These are phyloP conservation scores for Exobasidium cylindrosporum DNA, from an alignment of 1,284 basidiomycete species.

Conservation along the genomic window DNA sequence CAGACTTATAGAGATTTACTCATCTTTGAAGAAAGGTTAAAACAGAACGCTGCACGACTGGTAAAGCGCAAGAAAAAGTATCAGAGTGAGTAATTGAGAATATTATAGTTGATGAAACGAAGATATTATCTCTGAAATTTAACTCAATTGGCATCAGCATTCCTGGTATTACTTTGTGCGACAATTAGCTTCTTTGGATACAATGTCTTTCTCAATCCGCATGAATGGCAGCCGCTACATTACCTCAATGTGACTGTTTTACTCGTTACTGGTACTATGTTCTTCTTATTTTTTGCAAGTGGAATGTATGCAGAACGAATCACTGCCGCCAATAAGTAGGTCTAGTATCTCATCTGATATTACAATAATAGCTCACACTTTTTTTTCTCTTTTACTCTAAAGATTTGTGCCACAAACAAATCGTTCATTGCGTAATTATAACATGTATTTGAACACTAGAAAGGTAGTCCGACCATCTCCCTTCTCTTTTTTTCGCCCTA, in stretches of 20 bases:
- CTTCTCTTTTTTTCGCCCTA: slow-evolving; percentile 13
- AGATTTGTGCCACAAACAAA: slow-evolving; percentile 92
- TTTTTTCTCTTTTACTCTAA: slow-evolving; percentile 8
- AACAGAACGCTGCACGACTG: slow-evolving; percentile 80
- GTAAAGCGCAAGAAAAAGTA: slow-evolving; percentile 79
- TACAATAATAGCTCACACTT: background rate
- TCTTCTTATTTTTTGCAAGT: slow-evolving; percentile 91
- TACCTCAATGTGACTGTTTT: slow-evolving; percentile 41
- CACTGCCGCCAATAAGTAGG: slow-evolving; percentile 85
- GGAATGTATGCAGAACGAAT: slow-evolving; percentile 97
- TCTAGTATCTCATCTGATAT: slow-evolving; percentile 6
- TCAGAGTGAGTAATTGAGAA: slow-evolving; percentile 68
- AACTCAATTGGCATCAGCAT: slow-evolving; percentile 56
- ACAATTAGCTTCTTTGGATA: slow-evolving; percentile 70
- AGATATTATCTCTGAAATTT: too few relatives aligned
- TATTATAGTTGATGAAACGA: too few relatives aligned
- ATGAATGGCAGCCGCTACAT: slow-evolving; percentile 23
- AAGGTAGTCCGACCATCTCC: slow-evolving; percentile 62
- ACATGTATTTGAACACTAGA: slow-evolving; percentile 94
- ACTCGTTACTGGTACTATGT: slow-evolving; percentile 64
- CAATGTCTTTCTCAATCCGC: slow-evolving; percentile 65
- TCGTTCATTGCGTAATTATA: slow-evolving; percentile 81
- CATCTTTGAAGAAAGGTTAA: slow-evolving; percentile 91
- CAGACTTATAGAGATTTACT: slow-evolving; percentile 83
- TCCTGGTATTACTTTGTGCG: slow-evolving; percentile 68